Percentiles rank a stretch among this genome's conserved stretches.
These are phyloP conservation scores for Xylariaceae sp. DNA, from an alignment of 2,329 filamentous ascomycete species.

Conservation along the genomic window DNA sequence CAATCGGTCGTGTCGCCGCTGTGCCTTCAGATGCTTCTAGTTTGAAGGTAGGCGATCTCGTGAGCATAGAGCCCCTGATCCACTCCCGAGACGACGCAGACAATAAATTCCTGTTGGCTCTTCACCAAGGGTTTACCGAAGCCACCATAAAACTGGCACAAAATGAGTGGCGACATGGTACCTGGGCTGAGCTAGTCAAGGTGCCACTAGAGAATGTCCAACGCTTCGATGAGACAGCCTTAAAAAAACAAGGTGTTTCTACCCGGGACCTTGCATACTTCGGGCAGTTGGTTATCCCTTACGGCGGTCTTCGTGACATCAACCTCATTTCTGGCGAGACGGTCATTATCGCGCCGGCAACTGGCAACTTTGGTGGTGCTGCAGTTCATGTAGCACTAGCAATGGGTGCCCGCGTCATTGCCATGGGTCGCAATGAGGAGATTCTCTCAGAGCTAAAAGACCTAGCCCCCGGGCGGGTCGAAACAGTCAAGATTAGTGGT, in stretches of 20 bases:
- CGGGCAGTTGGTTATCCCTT: conserved; percentile 14
- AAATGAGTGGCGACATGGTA: too few species aligned
- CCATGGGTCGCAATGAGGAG: conserved; percentile 26
- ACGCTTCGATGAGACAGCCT: conserved; percentile 21
- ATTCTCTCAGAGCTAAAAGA: conserved; percentile 16
- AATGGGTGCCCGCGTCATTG: conserved; percentile 29
- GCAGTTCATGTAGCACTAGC: conserved; percentile 27
- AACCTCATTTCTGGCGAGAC: conserved; percentile 22
- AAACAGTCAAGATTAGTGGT: conserved; percentile 21
- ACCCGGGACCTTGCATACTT: conserved; percentile 20
- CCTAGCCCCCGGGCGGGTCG: conserved; percentile 18
- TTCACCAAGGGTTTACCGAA: too few species aligned
- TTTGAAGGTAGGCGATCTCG: too few species aligned
- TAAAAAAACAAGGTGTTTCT: conserved; percentile 1
- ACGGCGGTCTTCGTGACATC: conserved; percentile 25
- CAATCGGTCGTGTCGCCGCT: too few species aligned
- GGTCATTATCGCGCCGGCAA: conserved; percentile 26
- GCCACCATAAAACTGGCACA: too few species aligned
- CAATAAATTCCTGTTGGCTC: too few species aligned
- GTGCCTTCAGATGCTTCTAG: too few species aligned
- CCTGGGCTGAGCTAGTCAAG: conserved; percentile 25
- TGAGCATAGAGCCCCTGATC: too few species aligned
- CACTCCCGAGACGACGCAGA: too few species aligned
- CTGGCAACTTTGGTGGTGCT: conserved; percentile 27
- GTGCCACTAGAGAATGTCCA: conserved; percentile 27